Percentiles rank a stretch among this genome's conserved stretches.
phyloP scores from a whole-genome alignment of 139 green algal species.

The Eudorina sp. region DNA sequence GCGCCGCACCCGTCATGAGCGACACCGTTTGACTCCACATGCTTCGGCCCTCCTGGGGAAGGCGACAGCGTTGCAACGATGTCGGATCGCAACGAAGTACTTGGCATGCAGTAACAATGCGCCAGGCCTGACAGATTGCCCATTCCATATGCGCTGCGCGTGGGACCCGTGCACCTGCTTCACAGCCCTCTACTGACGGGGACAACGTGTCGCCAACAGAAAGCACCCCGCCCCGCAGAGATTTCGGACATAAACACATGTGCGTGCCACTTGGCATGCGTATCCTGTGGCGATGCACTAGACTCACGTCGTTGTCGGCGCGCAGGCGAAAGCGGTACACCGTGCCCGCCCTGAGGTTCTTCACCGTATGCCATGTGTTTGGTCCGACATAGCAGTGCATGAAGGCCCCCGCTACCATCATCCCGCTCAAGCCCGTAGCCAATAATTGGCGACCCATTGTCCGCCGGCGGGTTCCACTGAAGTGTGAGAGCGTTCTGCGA shows the following conservation, averaged over 20 bases:
- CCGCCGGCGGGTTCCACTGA: constrained; percentile 58
- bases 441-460: constrained; percentile 71
- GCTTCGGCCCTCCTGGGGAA: constrained; percentile 71
- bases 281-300: neutral
- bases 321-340: constrained; percentile 78
- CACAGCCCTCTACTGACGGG: too few species aligned
- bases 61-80: too few species aligned
- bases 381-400: constrained; percentile 58
- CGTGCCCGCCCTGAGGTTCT: constrained; percentile 63
- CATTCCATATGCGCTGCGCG: too few species aligned
- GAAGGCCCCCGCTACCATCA: constrained; percentile 71
- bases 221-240: too few species aligned
- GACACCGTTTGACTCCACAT: constrained; percentile 48
- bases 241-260: too few species aligned
- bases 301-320: constrained; percentile 78
- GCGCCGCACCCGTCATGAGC: constrained; percentile 49
- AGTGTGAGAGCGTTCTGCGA: constrained; percentile 59
- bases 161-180: too few species aligned
- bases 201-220: too few species aligned
- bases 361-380: constrained; percentile 22
- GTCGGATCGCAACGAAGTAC: too few species aligned
- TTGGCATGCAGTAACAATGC: too few species aligned
- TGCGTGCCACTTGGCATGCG: too few species aligned
- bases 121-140: too few species aligned
- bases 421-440: constrained; percentile 79